Evolutionary conservation across 495 filamentous ascomycete species (phyloP).

Genomic region (Penicillium salamii): DNA sequence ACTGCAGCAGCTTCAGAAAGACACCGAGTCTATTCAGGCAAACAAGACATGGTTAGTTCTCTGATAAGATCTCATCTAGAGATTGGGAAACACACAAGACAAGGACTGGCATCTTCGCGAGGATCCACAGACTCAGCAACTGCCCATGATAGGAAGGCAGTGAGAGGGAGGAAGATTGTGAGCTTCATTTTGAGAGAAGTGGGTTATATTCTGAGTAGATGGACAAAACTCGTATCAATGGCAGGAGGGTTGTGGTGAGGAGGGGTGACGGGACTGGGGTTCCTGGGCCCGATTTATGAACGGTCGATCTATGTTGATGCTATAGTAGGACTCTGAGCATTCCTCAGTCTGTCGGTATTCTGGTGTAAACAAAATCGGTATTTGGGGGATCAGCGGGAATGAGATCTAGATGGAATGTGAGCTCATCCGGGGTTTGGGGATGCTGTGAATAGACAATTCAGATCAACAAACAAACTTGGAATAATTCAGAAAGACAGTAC

Average conservation of each 20-base stretch:
- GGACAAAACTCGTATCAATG: neutral
- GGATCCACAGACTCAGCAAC: constrained; percentile 11
- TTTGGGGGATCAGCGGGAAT: constrained; percentile 2
- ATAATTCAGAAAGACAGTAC: too few species aligned
- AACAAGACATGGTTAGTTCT: constrained; percentile 5
- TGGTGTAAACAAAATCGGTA: neutral
- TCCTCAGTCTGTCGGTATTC: neutral
- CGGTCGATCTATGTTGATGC: neutral
- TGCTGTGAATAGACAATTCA: too few species aligned
- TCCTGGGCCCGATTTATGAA: constrained; percentile 2
- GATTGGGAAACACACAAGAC: constrained; percentile 12
- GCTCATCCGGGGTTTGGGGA: neutral
- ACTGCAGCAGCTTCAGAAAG: constrained; percentile 13
- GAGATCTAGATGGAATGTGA: constrained; percentile 4
- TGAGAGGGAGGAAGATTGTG: constrained; percentile 23
- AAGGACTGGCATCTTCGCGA: constrained; percentile 10
- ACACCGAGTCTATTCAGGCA: constrained; percentile 11
- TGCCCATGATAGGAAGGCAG: constrained; percentile 21
- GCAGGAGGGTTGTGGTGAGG: neutral
- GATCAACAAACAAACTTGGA: too few species aligned
- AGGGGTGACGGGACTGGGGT: neutral
- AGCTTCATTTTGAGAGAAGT: constrained; percentile 22
- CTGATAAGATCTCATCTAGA: neutral
- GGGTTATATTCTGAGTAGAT: neutral
- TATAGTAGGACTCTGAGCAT: neutral